These are phyloP conservation scores for Phytophthora tubulina DNA, from an alignment of 352 stramenopile species.

Conservation along the genomic window DNA sequence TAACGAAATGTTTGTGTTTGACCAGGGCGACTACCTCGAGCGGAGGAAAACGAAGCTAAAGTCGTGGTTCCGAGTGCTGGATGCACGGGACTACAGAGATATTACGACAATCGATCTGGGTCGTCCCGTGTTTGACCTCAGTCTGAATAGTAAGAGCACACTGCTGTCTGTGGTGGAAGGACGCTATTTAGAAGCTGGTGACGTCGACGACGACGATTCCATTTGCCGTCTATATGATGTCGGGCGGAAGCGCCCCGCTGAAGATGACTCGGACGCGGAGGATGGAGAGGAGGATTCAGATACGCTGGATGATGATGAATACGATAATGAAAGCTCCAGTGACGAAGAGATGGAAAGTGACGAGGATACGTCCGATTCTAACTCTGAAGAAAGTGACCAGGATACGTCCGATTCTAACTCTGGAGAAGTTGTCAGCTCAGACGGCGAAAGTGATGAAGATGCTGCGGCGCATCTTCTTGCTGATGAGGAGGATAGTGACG, in stretches of 20 bases:
- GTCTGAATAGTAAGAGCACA: constrained; percentile 71
- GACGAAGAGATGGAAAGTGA: constrained; percentile 63
- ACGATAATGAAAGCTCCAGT: constrained; percentile 72
- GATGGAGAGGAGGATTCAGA: constrained; percentile 76
- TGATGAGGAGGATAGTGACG: constrained; percentile 47
- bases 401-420: constrained; percentile 41
- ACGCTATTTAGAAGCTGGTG: constrained; percentile 68
- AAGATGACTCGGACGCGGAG: constrained; percentile 91
- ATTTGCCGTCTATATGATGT: constrained; percentile 91
- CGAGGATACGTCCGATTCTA: constrained; percentile 47
- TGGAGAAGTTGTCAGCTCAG: constrained; percentile 41
- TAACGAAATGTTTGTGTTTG: constrained; percentile 18
- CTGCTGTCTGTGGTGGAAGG: constrained; percentile 80
- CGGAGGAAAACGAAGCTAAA: constrained; percentile 73
- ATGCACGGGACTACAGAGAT: constrained; percentile 86
- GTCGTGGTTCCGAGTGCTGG: constrained; percentile 87
- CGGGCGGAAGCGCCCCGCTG: constrained; percentile 81
- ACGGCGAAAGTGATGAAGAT: constrained; percentile 38
- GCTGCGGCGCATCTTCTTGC: constrained; percentile 27
- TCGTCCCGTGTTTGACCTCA: constrained; percentile 79
- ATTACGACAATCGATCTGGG: constrained; percentile 87
- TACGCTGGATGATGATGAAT: constrained; percentile 81
- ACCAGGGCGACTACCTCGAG: constrained; percentile 67
- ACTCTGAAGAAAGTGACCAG: constrained; percentile 53
- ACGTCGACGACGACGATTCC: constrained; percentile 75